A percentile compares a stretch with the other conserved stretches of the same genome.
Evolutionary conservation across 2,329 filamentous ascomycete genomes (phyloP).

Genomic region (Trichothecium roseum): DNA sequence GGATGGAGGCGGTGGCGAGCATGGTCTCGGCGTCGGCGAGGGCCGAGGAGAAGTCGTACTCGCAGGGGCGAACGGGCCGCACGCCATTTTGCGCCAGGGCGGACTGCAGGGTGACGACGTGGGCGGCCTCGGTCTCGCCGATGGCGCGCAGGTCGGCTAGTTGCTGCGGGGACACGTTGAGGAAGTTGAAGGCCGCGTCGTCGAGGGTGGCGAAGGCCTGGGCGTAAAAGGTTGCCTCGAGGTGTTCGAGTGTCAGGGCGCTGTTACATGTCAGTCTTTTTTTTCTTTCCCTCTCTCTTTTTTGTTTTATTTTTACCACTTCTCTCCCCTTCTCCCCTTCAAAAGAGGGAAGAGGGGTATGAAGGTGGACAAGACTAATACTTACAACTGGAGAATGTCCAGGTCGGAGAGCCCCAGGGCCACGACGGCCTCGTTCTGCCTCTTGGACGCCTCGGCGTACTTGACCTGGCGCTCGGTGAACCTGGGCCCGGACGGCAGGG

Average conservation of each 20-base stretch:
- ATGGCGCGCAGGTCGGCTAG: conserved; percentile 46
- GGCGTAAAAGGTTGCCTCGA: conserved; percentile 64
- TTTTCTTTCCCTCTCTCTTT: not conserved
- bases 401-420: conserved; percentile 38
- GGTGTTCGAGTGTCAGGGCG: conserved; percentile 63
- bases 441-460: conserved; percentile 34
- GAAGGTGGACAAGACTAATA: not conserved
- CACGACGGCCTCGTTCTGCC: conserved; percentile 37
- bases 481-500: conserved; percentile 33
- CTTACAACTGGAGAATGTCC: conserved; percentile 50
- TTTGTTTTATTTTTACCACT: too few relatives aligned
- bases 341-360: too few relatives aligned
- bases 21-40: conserved; percentile 56
- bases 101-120: conserved; percentile 32
- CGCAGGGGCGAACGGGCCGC: conserved; percentile 57
- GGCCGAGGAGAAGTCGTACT: conserved; percentile 52
- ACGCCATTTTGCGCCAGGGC: conserved; percentile 52
- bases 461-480: conserved; percentile 32
- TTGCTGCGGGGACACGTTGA: conserved; percentile 18
- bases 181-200: conserved; percentile 45
- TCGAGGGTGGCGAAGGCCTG: conserved; percentile 61
- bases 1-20: conserved; percentile 57
- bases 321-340: too few relatives aligned
- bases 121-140: conserved; percentile 47
- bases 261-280: conserved; percentile 7